phyloP scores from a whole-genome alignment of 768 basidiomycete genomes.

The Cystobasidium onofrii region DNA sequence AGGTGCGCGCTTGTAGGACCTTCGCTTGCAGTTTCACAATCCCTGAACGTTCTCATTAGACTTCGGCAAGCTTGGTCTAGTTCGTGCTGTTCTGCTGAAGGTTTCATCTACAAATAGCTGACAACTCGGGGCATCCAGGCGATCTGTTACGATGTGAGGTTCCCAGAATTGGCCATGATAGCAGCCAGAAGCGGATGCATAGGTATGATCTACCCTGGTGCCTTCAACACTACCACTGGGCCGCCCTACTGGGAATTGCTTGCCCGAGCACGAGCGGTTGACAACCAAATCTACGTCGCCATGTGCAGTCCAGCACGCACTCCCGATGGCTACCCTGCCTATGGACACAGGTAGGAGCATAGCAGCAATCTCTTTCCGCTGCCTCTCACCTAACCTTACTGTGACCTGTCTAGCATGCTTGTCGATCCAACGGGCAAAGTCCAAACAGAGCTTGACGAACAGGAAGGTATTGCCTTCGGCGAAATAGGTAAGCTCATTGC shows the following conservation, averaged over 20 bases:
- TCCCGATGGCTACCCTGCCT: slow-evolving; percentile 70
- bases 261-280: slow-evolving; percentile 80
- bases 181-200: slow-evolving; percentile 68
- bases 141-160: slow-evolving; percentile 91
- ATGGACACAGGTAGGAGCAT: slow-evolving; percentile 36
- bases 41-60: slow-evolving; percentile 49
- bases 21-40: neutral
- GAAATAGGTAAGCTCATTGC: slow-evolving; percentile 61
- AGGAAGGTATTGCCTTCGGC: slow-evolving; percentile 68
- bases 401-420: slow-evolving; percentile 54
- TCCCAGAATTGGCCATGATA: slow-evolving; percentile 87
- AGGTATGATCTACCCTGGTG: slow-evolving; percentile 57
- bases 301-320: slow-evolving; percentile 95
- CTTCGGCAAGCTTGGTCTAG: slow-evolving; percentile 89
- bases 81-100: neutral
- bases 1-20: slow-evolving; percentile 49
- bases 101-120: neutral
- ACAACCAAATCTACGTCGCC: slow-evolving; percentile 90
- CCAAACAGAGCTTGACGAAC: slow-evolving; percentile 63
- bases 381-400: neutral
- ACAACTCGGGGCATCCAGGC: slow-evolving; percentile 47
- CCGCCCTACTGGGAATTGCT: slow-evolving; percentile 93
- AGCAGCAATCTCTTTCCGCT: neutral
- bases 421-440: slow-evolving; percentile 82
- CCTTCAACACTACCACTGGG: slow-evolving; percentile 92